A percentile compares a stretch with the other conserved stretches of the same genome.
Conservation (phyloP, 371 early-diverging fungal genomes). For the Syncephalastrum monosporum region DNA sequence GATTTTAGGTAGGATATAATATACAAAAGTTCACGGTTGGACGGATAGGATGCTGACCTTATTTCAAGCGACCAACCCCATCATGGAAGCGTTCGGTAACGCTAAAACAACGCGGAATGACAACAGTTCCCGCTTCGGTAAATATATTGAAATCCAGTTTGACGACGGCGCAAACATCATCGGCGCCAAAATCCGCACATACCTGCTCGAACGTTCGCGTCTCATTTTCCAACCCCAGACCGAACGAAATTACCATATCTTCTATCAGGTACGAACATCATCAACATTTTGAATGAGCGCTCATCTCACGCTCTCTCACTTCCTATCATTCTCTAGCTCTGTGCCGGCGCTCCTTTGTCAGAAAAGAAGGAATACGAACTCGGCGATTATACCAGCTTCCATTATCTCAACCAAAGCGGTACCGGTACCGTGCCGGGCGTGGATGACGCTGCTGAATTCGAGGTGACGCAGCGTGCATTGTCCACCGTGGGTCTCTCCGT, state of each 20-base stretch:
- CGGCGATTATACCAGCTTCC: slow-evolving; percentile 66
- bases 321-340: slow-evolving; percentile 55
- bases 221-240: slow-evolving; percentile 89
- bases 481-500: slow-evolving; percentile 85
- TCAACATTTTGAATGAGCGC: not conserved
- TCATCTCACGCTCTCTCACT: not conserved
- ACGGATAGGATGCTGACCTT: slow-evolving; percentile 6
- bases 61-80: slow-evolving; percentile 88
- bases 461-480: slow-evolving; percentile 81
- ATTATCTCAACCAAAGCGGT: slow-evolving; percentile 88
- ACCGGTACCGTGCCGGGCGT: slow-evolving; percentile 77
- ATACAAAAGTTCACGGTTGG: not conserved
- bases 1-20: slow-evolving; percentile 45
- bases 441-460: slow-evolving; percentile 91
- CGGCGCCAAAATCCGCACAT: slow-evolving; percentile 96
- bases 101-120: slow-evolving; percentile 99
- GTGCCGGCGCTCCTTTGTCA: slow-evolving; percentile 83
- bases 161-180: slow-evolving; percentile 80
- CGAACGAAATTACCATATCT: slow-evolving; percentile 99
- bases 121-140: slow-evolving; percentile 98
- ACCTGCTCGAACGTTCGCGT: slow-evolving; percentile 97
- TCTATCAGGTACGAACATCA: slow-evolving; percentile 75
- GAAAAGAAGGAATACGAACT: slow-evolving; percentile 82
- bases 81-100: slow-evolving; percentile 99
- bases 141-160: slow-evolving; percentile 95